These are phyloP conservation scores for Fusarium albidum DNA, from an alignment of 2,329 filamentous ascomycete species.

Conservation along the genomic window DNA sequence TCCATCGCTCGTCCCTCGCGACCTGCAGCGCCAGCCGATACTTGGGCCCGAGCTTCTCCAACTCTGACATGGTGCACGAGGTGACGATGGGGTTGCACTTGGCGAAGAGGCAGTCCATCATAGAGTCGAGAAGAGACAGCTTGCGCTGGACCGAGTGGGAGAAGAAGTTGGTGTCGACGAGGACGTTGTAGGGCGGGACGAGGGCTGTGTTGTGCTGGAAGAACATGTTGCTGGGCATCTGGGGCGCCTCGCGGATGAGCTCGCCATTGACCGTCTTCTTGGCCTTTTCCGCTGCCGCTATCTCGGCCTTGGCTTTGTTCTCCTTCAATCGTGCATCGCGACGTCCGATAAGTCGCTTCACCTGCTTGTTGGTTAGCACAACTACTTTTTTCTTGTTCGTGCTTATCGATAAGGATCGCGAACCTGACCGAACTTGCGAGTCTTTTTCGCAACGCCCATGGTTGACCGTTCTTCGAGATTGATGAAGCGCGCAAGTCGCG, in stretches of 20 bases:
- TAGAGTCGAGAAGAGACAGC: conserved; percentile 82
- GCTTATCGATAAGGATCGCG: conserved; percentile 44
- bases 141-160: conserved; percentile 92
- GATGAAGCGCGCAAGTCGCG: not conserved
- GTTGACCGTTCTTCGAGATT: conserved; percentile 7
- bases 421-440: conserved; percentile 85
- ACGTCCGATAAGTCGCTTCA: conserved; percentile 85
- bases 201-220: conserved; percentile 89
- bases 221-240: conserved; percentile 85
- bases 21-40: conserved; percentile 88
- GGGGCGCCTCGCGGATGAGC: conserved; percentile 79
- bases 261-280: conserved; percentile 65
- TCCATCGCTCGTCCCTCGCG: conserved; percentile 88
- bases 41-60: conserved; percentile 89
- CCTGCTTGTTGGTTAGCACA: conserved; percentile 47
- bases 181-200: conserved; percentile 74
- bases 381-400: conserved; percentile 32
- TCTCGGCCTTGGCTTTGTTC: conserved; percentile 75
- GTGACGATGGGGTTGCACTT: conserved; percentile 92
- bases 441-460: conserved; percentile 92
- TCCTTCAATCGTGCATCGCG: conserved; percentile 83
- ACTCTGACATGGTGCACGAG: conserved; percentile 77
- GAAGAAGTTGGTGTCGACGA: conserved; percentile 88
- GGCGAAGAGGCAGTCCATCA: conserved; percentile 95
- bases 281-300: conserved; percentile 64